A percentile compares a stretch with the other conserved stretches of the same genome.
phyloP scores from a whole-genome alignment of 768 basidiomycete genomes.

The Boletales sp. region DNA sequence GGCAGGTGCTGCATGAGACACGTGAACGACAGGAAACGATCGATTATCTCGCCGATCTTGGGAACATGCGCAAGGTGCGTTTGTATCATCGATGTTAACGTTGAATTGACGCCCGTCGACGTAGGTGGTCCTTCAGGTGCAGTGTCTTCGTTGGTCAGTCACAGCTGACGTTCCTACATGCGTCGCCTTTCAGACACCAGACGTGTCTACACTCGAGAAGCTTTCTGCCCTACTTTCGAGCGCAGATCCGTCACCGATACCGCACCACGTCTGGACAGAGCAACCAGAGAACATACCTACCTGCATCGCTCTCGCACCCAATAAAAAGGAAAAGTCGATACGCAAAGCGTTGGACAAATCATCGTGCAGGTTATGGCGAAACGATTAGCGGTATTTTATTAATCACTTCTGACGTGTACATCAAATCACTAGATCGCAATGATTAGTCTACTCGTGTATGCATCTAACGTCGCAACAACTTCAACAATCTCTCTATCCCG shows the following conservation, averaged over 20 bases:
- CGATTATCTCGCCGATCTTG: constrained; percentile 36
- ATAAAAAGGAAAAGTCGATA: constrained; percentile 34
- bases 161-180: no score
- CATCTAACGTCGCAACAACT: constrained; percentile 25
- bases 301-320: constrained; percentile 43
- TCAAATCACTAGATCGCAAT: neutral
- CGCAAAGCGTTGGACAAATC: constrained; percentile 41
- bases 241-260: constrained; percentile 24
- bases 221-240: constrained; percentile 29
- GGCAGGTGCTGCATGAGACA: constrained; percentile 39
- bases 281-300: constrained; percentile 42
- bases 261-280: constrained; percentile 41
- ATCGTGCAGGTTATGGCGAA: constrained; percentile 36
- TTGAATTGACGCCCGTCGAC: neutral
- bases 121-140: constrained; percentile 41
- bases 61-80: constrained; percentile 41
- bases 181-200: constrained; percentile 26
- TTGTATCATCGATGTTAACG: neutral
- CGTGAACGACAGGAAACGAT: constrained; percentile 36
- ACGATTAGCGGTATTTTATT: constrained; percentile 4
- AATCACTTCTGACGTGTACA: neutral
- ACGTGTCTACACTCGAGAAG: constrained; percentile 29
- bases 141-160: neutral
- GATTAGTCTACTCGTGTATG: neutral
- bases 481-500: constrained; percentile 41